Evolutionary conservation across 2,329 filamentous ascomycete species (phyloP).

Genomic region (Scedosporium minutisporum): DNA sequence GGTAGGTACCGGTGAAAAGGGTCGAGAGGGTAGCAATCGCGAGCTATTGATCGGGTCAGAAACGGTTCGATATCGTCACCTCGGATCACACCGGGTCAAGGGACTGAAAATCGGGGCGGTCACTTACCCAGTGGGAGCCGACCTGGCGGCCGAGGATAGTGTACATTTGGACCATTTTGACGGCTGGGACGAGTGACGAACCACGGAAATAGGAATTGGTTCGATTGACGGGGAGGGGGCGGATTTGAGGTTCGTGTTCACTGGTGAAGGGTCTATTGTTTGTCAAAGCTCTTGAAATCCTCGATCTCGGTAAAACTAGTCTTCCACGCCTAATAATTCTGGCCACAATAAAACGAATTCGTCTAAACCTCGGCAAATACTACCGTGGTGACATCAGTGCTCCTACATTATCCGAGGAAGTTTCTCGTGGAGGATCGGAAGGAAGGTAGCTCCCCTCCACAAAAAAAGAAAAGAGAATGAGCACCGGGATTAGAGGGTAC

Average conservation of each 20-base stretch:
- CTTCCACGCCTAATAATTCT: not conserved
- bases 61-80: slow-evolving; percentile 8
- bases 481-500: too few species aligned
- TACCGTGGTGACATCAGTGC: too few species aligned
- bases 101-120: slow-evolving; percentile 11
- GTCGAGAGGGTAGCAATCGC: slow-evolving; percentile 46
- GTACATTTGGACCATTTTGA: slow-evolving; percentile 27
- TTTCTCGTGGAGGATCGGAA: too few species aligned
- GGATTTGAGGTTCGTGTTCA: slow-evolving; percentile 1
- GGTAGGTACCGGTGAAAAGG: slow-evolving; percentile 39
- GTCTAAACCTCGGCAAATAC: not conserved
- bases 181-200: not conserved
- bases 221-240: not conserved
- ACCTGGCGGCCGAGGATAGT: slow-evolving; percentile 48
- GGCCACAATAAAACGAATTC: not conserved
- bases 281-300: slow-evolving; percentile 4
- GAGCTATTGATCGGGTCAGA: slow-evolving; percentile 24
- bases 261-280: not conserved
- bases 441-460: too few species aligned
- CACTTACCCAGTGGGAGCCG: slow-evolving; percentile 51
- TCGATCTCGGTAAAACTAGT: not conserved
- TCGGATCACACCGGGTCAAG: slow-evolving; percentile 2
- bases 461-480: too few species aligned
- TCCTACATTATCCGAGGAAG: too few species aligned
- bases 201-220: not conserved